Evolutionary conservation across 1,284 basidiomycete species (phyloP), one percentile per base, ranked within the genome.

Genomic region (Ceratobasidium sp.): DNA sequence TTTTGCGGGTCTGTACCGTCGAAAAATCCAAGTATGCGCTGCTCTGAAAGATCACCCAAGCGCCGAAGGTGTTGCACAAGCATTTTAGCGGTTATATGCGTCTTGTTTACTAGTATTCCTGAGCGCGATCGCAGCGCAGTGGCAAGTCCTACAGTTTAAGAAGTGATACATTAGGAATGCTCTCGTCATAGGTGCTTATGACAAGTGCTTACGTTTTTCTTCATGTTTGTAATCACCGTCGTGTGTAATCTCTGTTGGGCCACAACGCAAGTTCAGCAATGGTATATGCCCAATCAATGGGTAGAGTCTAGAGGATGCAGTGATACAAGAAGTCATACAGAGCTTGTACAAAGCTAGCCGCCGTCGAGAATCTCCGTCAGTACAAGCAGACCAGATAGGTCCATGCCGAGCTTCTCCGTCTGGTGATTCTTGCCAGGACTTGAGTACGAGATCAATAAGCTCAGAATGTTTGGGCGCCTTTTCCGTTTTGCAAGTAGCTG

Each of bases 181-280:
- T n/a, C n/a, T n/a, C n/a, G n/a, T n/a, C n/a, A n/a, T n/a, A n/a
- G n/a, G n/a, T n/a, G n/a, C 12, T 12, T 33, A 4, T 4, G 4
- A 33, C 4, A 33, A 33, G 57, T 1, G 33, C 67, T 38, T 38
- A 70, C 67, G 38, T n/a, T 70, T 70, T 40, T 70, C 67, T 42
- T 70, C 67, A 42, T 70, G 67, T 42, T 70, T 70, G n/a, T 56
- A 70, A 13, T 70, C 67, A 0, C 67, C 67, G n/a, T 70, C 67
- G 57, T 56, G 67, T 6, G 67, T 70, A 20, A 70, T 56, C 7
- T 70, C 26, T 1, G 26, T 57, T 7, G 48, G 50, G 6, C 67
- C 50, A 42, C 67, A 70, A n/a, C 12, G 9, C 38, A 70, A 13
- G 38, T 70, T 70, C 0, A 70, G 52, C 17, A 70, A 23, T 4